Evolutionary conservation across 345 rosid species (phyloP).

Genomic region (Citropsis articulata): DNA sequence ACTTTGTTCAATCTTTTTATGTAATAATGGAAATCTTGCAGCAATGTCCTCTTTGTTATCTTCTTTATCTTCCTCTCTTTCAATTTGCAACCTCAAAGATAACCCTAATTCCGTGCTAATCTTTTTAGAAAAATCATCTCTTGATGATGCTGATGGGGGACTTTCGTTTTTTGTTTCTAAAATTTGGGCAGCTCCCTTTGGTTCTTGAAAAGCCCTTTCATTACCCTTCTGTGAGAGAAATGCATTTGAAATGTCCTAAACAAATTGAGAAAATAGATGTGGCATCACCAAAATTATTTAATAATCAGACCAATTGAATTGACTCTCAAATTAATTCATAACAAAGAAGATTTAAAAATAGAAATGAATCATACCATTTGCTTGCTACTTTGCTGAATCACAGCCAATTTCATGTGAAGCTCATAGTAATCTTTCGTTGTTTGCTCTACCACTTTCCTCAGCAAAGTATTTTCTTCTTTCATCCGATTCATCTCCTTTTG

Average conservation of each 20-base stretch:
- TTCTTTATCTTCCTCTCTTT: conserved; percentile 14
- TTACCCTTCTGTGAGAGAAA: conserved; percentile 32
- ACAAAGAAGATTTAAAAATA: not conserved
- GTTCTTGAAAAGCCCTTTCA: conserved; percentile 13
- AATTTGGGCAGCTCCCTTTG: not conserved
- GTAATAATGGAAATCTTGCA: not conserved
- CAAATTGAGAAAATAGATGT: not conserved
- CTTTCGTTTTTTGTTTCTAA: not conserved
- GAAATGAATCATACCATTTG: conserved; percentile 6
- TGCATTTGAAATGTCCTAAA: conserved; percentile 27
- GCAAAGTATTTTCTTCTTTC: conserved; percentile 55
- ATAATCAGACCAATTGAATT: not conserved
- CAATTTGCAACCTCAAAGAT: conserved; percentile 41
- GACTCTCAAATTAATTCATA: not conserved
- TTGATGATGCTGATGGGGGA: not conserved
- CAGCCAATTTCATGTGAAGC: conserved; percentile 44
- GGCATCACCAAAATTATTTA: not conserved
- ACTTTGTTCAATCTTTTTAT: conserved; percentile 31
- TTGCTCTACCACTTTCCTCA: conserved; percentile 54
- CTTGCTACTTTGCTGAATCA: conserved; percentile 39
- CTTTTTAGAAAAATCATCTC: not conserved
- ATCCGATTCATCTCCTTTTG: conserved; percentile 52
- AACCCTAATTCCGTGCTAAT: conserved; percentile 36
- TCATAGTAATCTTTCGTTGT: conserved; percentile 54
- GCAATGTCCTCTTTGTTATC: not conserved